phyloP scores from a whole-genome alignment of 345 rosid genomes.

The Hirschfeldia incana region DNA sequence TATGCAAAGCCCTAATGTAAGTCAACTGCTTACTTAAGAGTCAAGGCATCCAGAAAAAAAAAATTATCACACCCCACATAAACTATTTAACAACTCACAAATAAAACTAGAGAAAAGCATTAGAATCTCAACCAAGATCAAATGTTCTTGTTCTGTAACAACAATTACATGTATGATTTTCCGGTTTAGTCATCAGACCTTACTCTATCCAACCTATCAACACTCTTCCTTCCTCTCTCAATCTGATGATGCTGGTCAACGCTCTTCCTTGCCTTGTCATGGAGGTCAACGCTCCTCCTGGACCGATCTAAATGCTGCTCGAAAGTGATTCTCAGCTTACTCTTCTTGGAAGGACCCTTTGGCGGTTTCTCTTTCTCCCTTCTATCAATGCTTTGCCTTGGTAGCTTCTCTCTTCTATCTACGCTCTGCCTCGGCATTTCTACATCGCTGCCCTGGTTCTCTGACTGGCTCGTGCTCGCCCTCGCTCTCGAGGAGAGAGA shows the following conservation, averaged over 20 bases:
- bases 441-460: slow-evolving; percentile 55
- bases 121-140: slow-evolving; percentile 26
- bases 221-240: slow-evolving; percentile 86
- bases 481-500: slow-evolving; percentile 56
- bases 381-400: slow-evolving; percentile 72
- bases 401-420: slow-evolving; percentile 81
- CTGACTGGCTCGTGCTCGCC: slow-evolving; percentile 53
- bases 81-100: background rate
- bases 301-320: slow-evolving; percentile 78
- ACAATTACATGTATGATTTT: slow-evolving; percentile 25
- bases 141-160: slow-evolving; percentile 24
- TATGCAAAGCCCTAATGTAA: too few species aligned
- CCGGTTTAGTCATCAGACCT: slow-evolving; percentile 56
- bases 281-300: slow-evolving; percentile 86
- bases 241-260: slow-evolving; percentile 58
- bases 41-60: background rate
- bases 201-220: slow-evolving; percentile 77
- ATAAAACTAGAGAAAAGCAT: background rate
- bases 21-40: background rate
- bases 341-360: slow-evolving; percentile 47
- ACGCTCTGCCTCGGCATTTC: slow-evolving; percentile 89
- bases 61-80: too few species aligned
- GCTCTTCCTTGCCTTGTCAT: slow-evolving; percentile 80
- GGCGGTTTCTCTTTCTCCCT: slow-evolving; percentile 56
- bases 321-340: slow-evolving; percentile 53